Evolutionary conservation across 2,329 filamentous ascomycete species (phyloP), one percentile per base, ranked within the genome.

Genomic region (Decorospora gaudefroyi): DNA sequence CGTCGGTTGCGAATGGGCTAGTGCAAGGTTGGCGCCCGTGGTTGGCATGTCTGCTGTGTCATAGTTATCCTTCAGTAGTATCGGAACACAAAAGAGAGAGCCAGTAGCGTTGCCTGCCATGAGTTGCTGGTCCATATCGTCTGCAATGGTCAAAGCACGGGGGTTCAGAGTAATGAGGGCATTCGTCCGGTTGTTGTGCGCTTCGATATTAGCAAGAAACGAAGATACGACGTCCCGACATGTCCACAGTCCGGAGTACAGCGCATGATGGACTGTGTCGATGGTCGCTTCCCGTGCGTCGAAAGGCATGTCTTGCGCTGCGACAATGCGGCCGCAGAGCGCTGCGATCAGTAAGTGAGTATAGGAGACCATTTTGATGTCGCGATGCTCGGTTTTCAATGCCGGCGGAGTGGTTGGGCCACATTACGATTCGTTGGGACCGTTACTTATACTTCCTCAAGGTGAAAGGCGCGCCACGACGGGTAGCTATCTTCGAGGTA

Each of bases 1-100:
- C 1, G 63, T 64, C 5, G 76, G 81, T 39, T 63, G 68, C 15
- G 76, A 78, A 2, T 70, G 57, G 21, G 74, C 74, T 6, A 86
- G 67, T 4, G 74, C 78, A 6, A 75, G 55, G 46, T 72, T 78
- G 4, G 76, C 80, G 0, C 78, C 82, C 0, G 81, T 85, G 1
- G 83, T 86, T 29, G 76, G 76, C 65, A 82, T 76, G 13, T 76
- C 74, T 0, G 63, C 52, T 0, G 80, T 79, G 42, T 83, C 77
- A 58, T 78, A 84, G 57, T 85, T 86, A 65, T 86, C 83, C 62
- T 86, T 86, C 4, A 86, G 66, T 4, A 86, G 59, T 9, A 84
- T 64, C 0, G 83, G 83, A 12, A 86, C 72, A 58, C 83, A 83
- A 61, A 85, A 82, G 1, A 86, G 69, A 1, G 74, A 59, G 1